Evolutionary conservation across 2,329 filamentous ascomycete genomes (phyloP), one percentile per base, ranked within the genome.

Genomic region (Aspergillus spinulosporus): DNA sequence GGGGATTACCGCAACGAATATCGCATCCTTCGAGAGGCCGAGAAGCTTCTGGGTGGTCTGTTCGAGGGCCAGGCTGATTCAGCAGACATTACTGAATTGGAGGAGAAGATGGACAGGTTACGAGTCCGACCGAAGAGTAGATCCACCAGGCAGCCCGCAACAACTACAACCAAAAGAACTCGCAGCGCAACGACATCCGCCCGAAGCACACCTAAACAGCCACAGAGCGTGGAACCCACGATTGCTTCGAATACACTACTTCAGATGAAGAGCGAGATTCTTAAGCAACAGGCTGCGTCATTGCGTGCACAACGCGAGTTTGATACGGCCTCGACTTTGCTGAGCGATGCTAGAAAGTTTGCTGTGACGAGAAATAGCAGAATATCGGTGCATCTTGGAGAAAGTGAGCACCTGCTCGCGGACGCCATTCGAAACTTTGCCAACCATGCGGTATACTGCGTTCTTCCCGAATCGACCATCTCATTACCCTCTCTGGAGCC

Each of bases 381-480:
- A 52, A 84, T 88, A 45, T 82, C 89, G 3, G 53, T 73, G 8
- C 64, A 71, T 29, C 70, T 76, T 34, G 68, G 68, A 4, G 71
- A 71, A 57, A 73, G 70, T 37, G 70, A 74, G 48, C 66, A 73
- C 57, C 61, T 73, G 5, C 65, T 76, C 14, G 69, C 68, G 1
- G 67, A 76, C 50, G 72, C 73, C n/a, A 70, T 77, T 49, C 67
- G 69, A 12, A 64, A 72, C 46, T 89, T 96, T 78, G 82, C 86
- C 9, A 82, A 83, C 3, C 90, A 96, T 72, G 87, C 92, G 2
- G 88, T 94, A 3, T 95, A 93, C 71, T 95, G 90, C 14, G 89
- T 93, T 7, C 82, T 97, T 12, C 90, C 93, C 46, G 94, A 99
- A 66, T 97, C 94, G 0, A 96, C 92, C 0, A 86, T 97, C 28